phyloP scores from a whole-genome alignment of 768 basidiomycete genomes.

The Russula emetica region DNA sequence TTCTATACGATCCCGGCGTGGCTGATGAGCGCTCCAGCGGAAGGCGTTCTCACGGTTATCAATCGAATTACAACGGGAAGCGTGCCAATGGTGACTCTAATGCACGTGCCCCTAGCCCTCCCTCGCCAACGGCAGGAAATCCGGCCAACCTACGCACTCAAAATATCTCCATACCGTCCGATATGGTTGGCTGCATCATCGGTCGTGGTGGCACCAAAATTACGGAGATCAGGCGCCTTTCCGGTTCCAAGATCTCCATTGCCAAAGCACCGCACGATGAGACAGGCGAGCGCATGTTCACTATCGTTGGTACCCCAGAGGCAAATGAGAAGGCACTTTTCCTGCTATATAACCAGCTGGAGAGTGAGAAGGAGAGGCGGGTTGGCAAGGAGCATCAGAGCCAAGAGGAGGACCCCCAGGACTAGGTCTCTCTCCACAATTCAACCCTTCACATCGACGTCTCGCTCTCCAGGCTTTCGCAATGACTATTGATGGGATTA shows the following conservation, averaged over 20 bases:
- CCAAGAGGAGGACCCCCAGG: slow-evolving; percentile 50
- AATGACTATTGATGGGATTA: slow-evolving; percentile 26
- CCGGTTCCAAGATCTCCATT: slow-evolving; percentile 96
- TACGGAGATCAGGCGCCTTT: slow-evolving; percentile 96
- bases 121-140: slow-evolving; percentile 45
- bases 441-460: slow-evolving; percentile 18
- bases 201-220: slow-evolving; percentile 97
- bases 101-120: slow-evolving; percentile 50
- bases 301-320: slow-evolving; percentile 93
- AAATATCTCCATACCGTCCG: slow-evolving; percentile 98
- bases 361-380: slow-evolving; percentile 93
- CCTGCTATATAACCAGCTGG: slow-evolving; percentile 93
- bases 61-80: slow-evolving; percentile 43
- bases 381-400: slow-evolving; percentile 74
- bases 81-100: slow-evolving; percentile 60
- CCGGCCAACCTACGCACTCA: slow-evolving; percentile 87
- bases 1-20: slow-evolving; percentile 92
- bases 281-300: slow-evolving; percentile 99
- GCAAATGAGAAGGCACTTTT: slow-evolving; percentile 98
- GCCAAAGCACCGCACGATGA: slow-evolving; percentile 99
- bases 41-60: slow-evolving; percentile 52
- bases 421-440: slow-evolving; percentile 14
- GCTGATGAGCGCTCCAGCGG: slow-evolving; percentile 60
- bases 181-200: slow-evolving; percentile 98
- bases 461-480: slow-evolving; percentile 19